phyloP scores from a whole-genome alignment of 768 basidiomycete genomes.

The Coprinopsis marcescibilis region DNA sequence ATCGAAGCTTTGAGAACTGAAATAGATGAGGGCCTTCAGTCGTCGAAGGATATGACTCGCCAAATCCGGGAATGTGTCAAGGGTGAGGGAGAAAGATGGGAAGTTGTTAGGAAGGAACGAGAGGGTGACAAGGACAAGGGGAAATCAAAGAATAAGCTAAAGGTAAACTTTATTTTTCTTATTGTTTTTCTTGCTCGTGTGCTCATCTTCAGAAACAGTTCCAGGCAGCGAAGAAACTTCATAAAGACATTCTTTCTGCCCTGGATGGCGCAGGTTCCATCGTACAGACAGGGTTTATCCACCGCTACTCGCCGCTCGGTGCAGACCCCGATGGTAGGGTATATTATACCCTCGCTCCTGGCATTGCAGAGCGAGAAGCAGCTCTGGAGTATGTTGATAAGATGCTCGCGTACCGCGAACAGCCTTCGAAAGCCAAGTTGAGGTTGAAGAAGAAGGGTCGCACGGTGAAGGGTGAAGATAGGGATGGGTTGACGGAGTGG shows the following conservation, averaged over 20 bases:
- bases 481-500: slow-evolving; percentile 55
- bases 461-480: slow-evolving; percentile 40
- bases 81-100: slow-evolving; percentile 57
- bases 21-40: slow-evolving; percentile 52
- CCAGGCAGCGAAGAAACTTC: slow-evolving; percentile 35
- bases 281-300: slow-evolving; percentile 34
- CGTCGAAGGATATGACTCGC: slow-evolving; percentile 47
- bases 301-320: slow-evolving; percentile 63
- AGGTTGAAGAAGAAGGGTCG: slow-evolving; percentile 38
- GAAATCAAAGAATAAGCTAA: slow-evolving; percentile 17
- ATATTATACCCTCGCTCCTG: slow-evolving; percentile 65
- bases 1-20: slow-evolving; percentile 43
- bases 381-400: slow-evolving; percentile 34
- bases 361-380: slow-evolving; percentile 50
- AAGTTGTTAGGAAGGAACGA: slow-evolving; percentile 33
- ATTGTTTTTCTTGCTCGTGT: not conserved
- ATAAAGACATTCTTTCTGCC: slow-evolving; percentile 42
- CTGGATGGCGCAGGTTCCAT: slow-evolving; percentile 57
- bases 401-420: slow-evolving; percentile 15
- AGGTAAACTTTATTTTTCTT: slow-evolving; percentile 20
- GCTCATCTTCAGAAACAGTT: slow-evolving; percentile 25
- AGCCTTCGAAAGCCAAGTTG: slow-evolving; percentile 19
- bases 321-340: slow-evolving; percentile 57
- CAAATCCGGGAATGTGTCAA: slow-evolving; percentile 48
- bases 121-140: slow-evolving; percentile 21